Evolutionary conservation across 495 filamentous ascomycete species (phyloP).

Genomic region (Parachaetomium inaequale): DNA sequence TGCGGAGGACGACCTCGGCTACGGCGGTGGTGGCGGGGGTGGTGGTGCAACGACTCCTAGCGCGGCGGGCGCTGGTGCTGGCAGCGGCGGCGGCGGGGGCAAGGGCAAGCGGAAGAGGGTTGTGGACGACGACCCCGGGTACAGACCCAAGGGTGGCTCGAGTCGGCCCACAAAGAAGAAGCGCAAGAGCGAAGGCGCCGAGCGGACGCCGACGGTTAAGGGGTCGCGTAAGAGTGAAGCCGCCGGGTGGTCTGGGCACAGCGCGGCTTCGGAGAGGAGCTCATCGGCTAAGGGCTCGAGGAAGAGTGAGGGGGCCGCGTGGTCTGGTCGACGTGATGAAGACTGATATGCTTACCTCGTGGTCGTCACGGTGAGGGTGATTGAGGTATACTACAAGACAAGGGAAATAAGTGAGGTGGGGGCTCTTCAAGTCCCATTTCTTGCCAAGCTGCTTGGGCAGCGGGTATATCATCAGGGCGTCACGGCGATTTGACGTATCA

Average conservation of each 20-base stretch:
- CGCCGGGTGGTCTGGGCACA: neutral
- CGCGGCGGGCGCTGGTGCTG: constrained; percentile 39
- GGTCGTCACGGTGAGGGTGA: neutral
- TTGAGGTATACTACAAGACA: neutral
- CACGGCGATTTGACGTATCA: neutral
- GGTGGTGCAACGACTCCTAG: constrained; percentile 44
- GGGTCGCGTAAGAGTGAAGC: neutral
- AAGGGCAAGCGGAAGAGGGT: constrained; percentile 51
- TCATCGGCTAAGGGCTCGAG: neutral
- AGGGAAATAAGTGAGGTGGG: neutral
- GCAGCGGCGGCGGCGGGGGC: constrained; percentile 11
- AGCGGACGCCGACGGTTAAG: neutral
- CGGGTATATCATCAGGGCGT: neutral
- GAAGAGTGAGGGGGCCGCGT: neutral
- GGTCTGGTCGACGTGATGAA: neutral
- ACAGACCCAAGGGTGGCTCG: constrained; percentile 62
- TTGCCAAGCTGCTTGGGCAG: neutral
- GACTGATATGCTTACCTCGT: neutral
- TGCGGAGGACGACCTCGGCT: constrained; percentile 32
- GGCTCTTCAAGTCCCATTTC: neutral
- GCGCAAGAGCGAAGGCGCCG: constrained; percentile 36
- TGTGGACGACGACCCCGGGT: constrained; percentile 63
- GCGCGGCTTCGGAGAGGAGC: neutral
- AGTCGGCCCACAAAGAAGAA: constrained; percentile 64
- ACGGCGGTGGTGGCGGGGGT: neutral